Conservation (phyloP, 805 yeast genomes). For the Priceomyces fermenticarens region DNA sequence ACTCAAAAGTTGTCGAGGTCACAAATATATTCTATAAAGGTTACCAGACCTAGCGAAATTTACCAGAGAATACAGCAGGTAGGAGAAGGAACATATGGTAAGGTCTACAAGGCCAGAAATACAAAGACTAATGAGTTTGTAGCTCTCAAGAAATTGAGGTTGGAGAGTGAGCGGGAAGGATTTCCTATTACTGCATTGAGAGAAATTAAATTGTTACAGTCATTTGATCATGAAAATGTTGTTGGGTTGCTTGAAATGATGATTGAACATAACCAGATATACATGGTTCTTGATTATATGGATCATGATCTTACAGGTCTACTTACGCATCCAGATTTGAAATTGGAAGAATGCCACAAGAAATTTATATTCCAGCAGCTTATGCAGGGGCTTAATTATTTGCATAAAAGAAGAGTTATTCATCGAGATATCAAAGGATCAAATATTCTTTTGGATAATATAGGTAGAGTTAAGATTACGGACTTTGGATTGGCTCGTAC, state of each 20-base stretch:
- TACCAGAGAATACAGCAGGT: constrained; percentile 82
- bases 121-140: constrained; percentile 63
- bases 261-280: constrained; percentile 72
- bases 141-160: constrained; percentile 81
- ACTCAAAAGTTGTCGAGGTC: constrained; percentile 13
- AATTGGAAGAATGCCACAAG: constrained; percentile 58
- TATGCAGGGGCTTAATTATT: constrained; percentile 63
- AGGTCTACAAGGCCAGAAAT: constrained; percentile 86
- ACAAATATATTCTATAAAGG: constrained; percentile 34
- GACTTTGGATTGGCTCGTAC: constrained; percentile 82
- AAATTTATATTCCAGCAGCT: constrained; percentile 67
- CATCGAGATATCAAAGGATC: constrained; percentile 86
- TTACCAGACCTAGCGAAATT: constrained; percentile 29
- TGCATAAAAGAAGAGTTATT: constrained; percentile 65
- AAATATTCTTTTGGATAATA: constrained; percentile 61
- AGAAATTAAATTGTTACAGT: constrained; percentile 82
- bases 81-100: constrained; percentile 99
- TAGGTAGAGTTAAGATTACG: constrained; percentile 67
- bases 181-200: constrained; percentile 94
- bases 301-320: constrained; percentile 92
- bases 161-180: constrained; percentile 89
- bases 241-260: constrained; percentile 85
- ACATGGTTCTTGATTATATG: constrained; percentile 91
- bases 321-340: constrained; percentile 68
- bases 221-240: constrained; percentile 77